Evolutionary conservation across 768 basidiomycete genomes (phyloP).

Genomic region (Podaxis mareebaensis): DNA sequence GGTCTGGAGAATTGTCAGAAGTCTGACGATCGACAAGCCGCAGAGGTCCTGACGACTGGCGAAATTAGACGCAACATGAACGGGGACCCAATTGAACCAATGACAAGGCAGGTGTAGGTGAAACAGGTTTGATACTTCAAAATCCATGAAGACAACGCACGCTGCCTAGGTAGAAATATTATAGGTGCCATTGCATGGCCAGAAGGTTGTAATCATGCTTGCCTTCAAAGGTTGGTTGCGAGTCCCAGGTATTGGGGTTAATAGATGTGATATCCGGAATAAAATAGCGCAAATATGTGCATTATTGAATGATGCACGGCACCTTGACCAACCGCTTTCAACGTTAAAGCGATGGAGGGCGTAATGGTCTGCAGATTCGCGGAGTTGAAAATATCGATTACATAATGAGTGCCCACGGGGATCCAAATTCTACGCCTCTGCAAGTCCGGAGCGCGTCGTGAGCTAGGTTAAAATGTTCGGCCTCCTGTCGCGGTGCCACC

Average conservation of each 20-base stretch:
- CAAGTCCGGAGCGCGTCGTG: not conserved
- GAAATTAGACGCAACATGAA: not conserved
- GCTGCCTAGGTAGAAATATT: not conserved
- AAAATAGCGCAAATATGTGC: not conserved
- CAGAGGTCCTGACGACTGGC: not conserved
- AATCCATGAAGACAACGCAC: not conserved
- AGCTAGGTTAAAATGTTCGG: constrained; percentile 16
- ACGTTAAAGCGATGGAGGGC: not conserved
- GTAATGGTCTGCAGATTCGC: constrained; percentile 2
- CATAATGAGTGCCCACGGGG: constrained; percentile 2
- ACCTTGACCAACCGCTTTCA: not conserved
- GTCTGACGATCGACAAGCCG: not conserved
- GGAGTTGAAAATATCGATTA: constrained; percentile 8
- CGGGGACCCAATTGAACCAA: not conserved
- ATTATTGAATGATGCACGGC: not conserved
- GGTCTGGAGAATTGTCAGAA: not conserved
- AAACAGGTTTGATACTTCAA: not conserved
- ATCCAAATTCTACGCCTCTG: not conserved
- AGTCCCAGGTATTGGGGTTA: not conserved
- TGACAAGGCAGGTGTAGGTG: not conserved
- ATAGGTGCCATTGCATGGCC: not conserved
- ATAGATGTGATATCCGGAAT: not conserved
- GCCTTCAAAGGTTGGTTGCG: not conserved
- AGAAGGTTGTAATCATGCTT: not conserved
- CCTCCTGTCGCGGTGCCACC: constrained; percentile 26